Evolutionary conservation across 2,329 filamentous ascomycete species (phyloP).

Genomic region (Tricladium varicosporioides): DNA sequence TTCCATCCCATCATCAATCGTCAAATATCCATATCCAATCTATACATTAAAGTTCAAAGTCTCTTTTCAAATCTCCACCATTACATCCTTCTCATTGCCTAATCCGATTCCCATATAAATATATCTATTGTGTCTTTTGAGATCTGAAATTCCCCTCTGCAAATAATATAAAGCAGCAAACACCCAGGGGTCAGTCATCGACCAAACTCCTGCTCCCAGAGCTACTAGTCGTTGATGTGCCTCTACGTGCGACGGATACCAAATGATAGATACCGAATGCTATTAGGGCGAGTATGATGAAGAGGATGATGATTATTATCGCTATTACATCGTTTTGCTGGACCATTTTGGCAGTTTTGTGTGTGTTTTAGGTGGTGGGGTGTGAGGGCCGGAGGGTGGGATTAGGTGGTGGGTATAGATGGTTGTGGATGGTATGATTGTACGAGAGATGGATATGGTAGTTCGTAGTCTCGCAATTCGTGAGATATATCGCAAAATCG

Average conservation of each 20-base stretch:
- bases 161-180: background rate
- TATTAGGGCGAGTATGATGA: conserved; percentile 58
- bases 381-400: background rate
- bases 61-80: background rate
- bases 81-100: background rate
- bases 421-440: too few species aligned
- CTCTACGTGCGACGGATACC: conserved; percentile 46
- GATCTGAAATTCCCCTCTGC: too few species aligned
- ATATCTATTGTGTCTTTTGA: too few species aligned
- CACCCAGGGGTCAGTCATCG: conserved; percentile 25
- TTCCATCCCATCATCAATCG: background rate
- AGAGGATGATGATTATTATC: conserved; percentile 66
- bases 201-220: conserved; percentile 25
- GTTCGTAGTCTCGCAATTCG: too few species aligned
- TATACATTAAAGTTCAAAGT: conserved; percentile 3
- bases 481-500: too few species aligned
- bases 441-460: too few species aligned
- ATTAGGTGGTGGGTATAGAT: background rate
- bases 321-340: conserved; percentile 68
- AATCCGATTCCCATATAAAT: background rate
- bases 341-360: conserved; percentile 45
- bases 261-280: conserved; percentile 63
- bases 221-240: conserved; percentile 18
- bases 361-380: background rate
- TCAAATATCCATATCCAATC: conserved; percentile 4